Conservation (phyloP, 345 rosid genomes). For the Balakata baccata region DNA sequence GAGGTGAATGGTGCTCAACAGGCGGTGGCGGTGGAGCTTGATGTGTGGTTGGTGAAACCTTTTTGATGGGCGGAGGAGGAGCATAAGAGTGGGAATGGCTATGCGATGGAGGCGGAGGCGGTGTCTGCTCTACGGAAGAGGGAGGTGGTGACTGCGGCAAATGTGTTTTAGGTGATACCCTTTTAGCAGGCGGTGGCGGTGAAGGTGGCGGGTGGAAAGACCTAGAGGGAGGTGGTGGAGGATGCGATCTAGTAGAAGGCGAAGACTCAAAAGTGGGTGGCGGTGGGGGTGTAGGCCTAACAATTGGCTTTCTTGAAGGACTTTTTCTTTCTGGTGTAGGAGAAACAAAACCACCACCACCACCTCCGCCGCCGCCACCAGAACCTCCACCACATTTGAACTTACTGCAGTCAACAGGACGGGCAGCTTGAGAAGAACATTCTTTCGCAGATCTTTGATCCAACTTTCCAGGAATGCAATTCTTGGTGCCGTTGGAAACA, state of each 20-base stretch:
- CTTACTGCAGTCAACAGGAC: slow-evolving; percentile 55
- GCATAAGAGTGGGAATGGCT: slow-evolving; percentile 29
- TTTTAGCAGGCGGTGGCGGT: slow-evolving; percentile 32
- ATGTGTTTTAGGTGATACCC: slow-evolving; percentile 30
- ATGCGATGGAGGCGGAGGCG: slow-evolving; percentile 20
- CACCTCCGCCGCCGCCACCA: slow-evolving; percentile 11
- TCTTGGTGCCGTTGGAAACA: slow-evolving; percentile 37
- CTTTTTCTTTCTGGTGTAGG: slow-evolving; percentile 23
- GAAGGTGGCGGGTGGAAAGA: slow-evolving; percentile 23
- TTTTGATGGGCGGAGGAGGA: slow-evolving; percentile 44
- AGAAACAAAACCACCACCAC: background rate
- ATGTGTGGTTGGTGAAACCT: slow-evolving; percentile 38
- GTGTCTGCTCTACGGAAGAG: slow-evolving; percentile 9
- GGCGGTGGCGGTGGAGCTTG: slow-evolving; percentile 28
- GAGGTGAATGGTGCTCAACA: background rate
- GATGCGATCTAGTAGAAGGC: slow-evolving; percentile 38
- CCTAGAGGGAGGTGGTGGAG: slow-evolving; percentile 22
- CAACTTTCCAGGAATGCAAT: slow-evolving; percentile 48
- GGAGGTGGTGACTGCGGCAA: slow-evolving; percentile 32
- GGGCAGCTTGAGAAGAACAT: slow-evolving; percentile 50
- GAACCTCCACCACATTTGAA: slow-evolving; percentile 40
- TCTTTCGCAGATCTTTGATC: slow-evolving; percentile 50
- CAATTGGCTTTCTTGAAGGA: slow-evolving; percentile 2
- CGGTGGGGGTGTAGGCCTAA: slow-evolving; percentile 31
- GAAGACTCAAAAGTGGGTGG: slow-evolving; percentile 47